Base-by-base conservation (phyloP, 805 yeast genomes). In the Zygotorulaspora chibaensis region DNA sequence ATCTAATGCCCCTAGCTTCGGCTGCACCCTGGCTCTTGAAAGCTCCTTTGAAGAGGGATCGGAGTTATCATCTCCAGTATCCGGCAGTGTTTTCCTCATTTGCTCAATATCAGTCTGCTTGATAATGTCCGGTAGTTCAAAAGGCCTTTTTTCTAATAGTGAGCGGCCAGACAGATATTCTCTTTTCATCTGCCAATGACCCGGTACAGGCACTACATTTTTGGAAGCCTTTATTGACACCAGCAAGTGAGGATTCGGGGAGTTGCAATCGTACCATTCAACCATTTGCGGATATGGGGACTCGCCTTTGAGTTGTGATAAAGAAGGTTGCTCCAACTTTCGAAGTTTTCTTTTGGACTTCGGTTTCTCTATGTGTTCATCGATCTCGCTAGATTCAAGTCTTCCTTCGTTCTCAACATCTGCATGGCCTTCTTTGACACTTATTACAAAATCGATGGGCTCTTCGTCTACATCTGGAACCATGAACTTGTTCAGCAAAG, bases 211-310 rank as follows among this genome's bases (percentile, higher is more conserved):
- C 0, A 90, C 81, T 1, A 69, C 73, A 52, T 87, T 86, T 46
- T 79, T 81, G 29, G 71, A 66, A 0, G 82, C 68, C 59, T 90
- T 91, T 40, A 91, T 63, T 17, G 74, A 69, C 0, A 86, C 79
- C 11, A 80, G 71, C 16, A 89, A 60, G 39, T 70, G 66, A 1
- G 99, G 96, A 55, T 87, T 91, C 1, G 73, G 73, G 0, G 97
- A 84, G 68, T 90, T 93, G 1, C 81, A 83, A 63, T 93, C 98
- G 55, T 70, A 79, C 95, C 95, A 84, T 52, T 89, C 95, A 1
- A 91, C 83, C 3, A 81, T 59, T 46, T 86, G 87, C 0, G 98
- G 97, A 23, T 69, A 68, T 1, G 66, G 53, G 0, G 85, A 72
- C 17, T 70, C 62, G 0, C 84, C 72, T 60, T 90, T 91, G 42